Percentiles rank a stretch among this genome's conserved stretches.
Evolutionary conservation across 163 green algal genomes (phyloP).

Genomic region (Botryococcus braunii): DNA sequence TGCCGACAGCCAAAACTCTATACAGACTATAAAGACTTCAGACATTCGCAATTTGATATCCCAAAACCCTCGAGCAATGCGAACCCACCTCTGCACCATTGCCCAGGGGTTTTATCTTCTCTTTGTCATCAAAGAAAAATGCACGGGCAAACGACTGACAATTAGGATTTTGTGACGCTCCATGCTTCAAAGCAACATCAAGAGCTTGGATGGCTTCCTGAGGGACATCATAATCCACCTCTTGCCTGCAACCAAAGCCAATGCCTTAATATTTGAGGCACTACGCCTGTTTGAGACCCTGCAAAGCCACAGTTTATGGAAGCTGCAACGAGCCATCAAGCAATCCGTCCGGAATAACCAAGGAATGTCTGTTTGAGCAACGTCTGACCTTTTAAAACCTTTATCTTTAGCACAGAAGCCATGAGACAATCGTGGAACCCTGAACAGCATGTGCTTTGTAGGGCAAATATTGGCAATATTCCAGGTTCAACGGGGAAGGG

Average conservation of each 20-base stretch:
- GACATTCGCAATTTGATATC: no score
- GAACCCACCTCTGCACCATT: constrained; percentile 6
- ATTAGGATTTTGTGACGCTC: constrained; percentile 17
- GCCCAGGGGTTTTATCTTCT: constrained; percentile 13
- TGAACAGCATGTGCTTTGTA: neutral
- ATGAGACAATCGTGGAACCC: no score
- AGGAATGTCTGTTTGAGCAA: neutral
- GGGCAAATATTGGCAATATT: neutral
- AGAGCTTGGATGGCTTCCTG: constrained; percentile 43
- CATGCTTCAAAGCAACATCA: constrained; percentile 40
- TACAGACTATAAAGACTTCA: no score
- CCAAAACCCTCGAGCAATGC: neutral
- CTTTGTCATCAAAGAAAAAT: constrained; percentile 38
- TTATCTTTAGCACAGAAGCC: no score
- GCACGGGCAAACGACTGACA: constrained; percentile 29
- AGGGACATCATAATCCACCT: constrained; percentile 15
- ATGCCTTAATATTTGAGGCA: neutral
- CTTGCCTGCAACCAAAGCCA: constrained; percentile 9
- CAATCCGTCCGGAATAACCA: neutral
- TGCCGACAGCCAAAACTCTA: no score
- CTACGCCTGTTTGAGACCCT: neutral
- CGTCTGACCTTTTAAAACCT: neutral
- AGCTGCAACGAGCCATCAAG: neutral
- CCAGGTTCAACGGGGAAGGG: neutral
- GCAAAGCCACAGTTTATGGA: neutral